phyloP scores from a whole-genome alignment of 345 rosid genomes.

The Pseudoturritis turrita region DNA sequence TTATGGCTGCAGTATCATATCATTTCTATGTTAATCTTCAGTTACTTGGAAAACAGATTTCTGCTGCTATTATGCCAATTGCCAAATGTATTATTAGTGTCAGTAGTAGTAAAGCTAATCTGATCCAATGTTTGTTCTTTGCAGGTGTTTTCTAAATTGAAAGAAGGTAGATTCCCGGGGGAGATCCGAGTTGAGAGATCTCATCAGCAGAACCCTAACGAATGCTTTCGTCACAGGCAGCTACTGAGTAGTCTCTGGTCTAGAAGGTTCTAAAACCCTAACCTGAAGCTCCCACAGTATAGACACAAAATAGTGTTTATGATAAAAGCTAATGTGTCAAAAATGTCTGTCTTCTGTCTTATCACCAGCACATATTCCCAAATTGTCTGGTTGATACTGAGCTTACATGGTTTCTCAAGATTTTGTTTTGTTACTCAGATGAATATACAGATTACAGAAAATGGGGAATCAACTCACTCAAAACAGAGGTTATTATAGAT shows the following conservation, averaged over 20 bases:
- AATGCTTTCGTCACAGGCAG: slow-evolving; percentile 8
- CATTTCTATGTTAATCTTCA: not conserved
- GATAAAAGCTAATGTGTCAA: not conserved
- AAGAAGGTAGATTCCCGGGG: slow-evolving; percentile 81
- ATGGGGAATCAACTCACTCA: not conserved
- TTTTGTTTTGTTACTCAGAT: slow-evolving; percentile 1
- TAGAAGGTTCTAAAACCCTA: not conserved
- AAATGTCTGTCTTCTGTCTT: not conserved
- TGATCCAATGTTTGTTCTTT: not conserved
- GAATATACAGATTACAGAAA: not conserved
- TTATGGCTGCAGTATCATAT: not conserved
- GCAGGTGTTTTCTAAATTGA: slow-evolving; percentile 79
- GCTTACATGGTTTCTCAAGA: not conserved
- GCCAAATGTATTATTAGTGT: not conserved
- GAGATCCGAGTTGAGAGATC: slow-evolving; percentile 76
- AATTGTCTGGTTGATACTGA: not conserved
- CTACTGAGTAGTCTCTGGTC: slow-evolving; percentile 6
- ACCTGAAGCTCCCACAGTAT: not conserved
- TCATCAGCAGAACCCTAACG: slow-evolving; percentile 45
- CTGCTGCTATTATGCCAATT: too few relatives aligned
- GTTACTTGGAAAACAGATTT: not conserved
- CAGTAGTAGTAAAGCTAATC: not conserved
- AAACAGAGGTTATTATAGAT: not conserved
- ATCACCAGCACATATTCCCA: not conserved
- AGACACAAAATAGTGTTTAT: not conserved